These are phyloP conservation scores for Phytophthora meadii DNA, from an alignment of 352 stramenopile species.

Conservation along the genomic window DNA sequence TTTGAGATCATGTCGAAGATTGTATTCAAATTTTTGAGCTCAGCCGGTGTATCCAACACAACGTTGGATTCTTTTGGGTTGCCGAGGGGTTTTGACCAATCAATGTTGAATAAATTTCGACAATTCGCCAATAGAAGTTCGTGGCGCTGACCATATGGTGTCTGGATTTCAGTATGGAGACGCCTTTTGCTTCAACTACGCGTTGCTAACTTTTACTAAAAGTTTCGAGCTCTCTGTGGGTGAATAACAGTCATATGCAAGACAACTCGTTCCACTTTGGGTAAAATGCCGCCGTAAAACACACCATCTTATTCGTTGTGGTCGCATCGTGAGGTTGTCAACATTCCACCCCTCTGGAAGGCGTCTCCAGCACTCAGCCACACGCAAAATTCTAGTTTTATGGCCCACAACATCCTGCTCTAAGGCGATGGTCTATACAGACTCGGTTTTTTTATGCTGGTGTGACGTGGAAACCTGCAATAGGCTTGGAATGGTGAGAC, in stretches of 20 bases:
- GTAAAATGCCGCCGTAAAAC: neutral
- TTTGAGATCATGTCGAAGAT: too few species aligned
- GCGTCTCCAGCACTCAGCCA: neutral
- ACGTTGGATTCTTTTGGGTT: conserved; percentile 25
- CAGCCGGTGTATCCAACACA: conserved; percentile 22
- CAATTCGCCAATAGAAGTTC: conserved; percentile 6
- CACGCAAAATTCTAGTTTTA: conserved; percentile 6
- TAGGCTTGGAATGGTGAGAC: neutral
- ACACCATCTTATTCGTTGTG: conserved; percentile 1
- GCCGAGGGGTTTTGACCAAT: conserved; percentile 1
- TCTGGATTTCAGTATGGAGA: conserved; percentile 33
- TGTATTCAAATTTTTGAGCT: conserved; percentile 17
- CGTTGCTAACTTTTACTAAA: conserved; percentile 2
- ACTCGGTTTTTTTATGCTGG: too few species aligned
- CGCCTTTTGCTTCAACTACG: conserved; percentile 16
- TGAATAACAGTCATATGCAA: too few species aligned
- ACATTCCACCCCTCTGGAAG: conserved; percentile 1
- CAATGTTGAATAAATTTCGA: neutral
- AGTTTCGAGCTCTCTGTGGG: neutral
- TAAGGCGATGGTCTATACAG: neutral
- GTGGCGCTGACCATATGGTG: conserved; percentile 14
- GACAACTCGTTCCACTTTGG: too few species aligned
- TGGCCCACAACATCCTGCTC: neutral
- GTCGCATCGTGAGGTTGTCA: conserved; percentile 9
- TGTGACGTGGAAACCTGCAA: neutral